Evolutionary conservation across 2,329 filamentous ascomycete species (phyloP), one percentile per base, ranked within the genome.

Genomic region (Ceratocystis destructans): DNA sequence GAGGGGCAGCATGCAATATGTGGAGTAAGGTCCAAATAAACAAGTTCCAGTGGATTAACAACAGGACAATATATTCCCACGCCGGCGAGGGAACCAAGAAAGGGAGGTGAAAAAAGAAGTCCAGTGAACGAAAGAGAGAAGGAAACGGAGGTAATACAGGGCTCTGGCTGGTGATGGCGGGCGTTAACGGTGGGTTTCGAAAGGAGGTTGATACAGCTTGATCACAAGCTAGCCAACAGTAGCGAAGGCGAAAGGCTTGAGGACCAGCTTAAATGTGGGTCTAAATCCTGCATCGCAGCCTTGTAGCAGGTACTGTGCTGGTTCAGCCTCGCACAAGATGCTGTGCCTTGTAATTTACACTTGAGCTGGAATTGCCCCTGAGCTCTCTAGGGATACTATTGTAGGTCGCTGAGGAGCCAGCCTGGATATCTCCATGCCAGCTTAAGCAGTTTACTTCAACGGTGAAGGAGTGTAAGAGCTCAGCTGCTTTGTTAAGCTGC

Each of bases 181-280:
- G 17, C 10, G 25, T 22, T 57, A 57, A 31, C 5, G 53, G 53
- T 28, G 25, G 28, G 22, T 57, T 57, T n/a, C 53, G 12, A 57
- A 57, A 57, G 53, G 53, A 57, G 53, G 53, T 57, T 57, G 53
- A 57, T 50, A 20, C 22, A 57, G 28, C 53, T 57, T 41, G 31
- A 57, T 57, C 53, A 57, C 25, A 57, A 57, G 53, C 53, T n/a
- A 57, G 31, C 53, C 22, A 55, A 17, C 50, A 25, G 20, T 12
- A 55, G 50, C 50, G 50, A 55, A 25, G 31, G 22, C 28, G 31
- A 57, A 57, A 17, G 46, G 46, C n/a, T 50, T 50, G 46, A 25
- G 8, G 46, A 50, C 46, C 22, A 22, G 53, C 53, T 22, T 5
- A 57, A 57, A 57, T 57, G 53, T 57, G 53, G 53, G 53, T 22